A percentile compares a stretch with the other conserved stretches of the same genome.
Evolutionary conservation across 306 rosid species (phyloP).

Genomic region (Rosa chinensis): DNA sequence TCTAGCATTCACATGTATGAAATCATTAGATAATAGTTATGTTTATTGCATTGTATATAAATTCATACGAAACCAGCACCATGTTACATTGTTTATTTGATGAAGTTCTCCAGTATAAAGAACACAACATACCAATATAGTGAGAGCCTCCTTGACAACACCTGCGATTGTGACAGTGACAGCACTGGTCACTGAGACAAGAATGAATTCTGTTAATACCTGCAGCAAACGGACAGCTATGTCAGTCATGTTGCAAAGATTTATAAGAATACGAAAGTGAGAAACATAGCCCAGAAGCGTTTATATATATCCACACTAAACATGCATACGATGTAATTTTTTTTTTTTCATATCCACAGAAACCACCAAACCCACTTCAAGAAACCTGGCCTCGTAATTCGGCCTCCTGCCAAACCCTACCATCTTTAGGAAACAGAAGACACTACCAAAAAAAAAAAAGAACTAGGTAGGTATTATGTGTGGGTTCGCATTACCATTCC

Average conservation of each 20-base stretch:
- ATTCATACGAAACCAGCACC: not conserved
- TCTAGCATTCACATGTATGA: not conserved
- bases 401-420: not conserved
- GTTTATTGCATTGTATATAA: not conserved
- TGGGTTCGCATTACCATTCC: not conserved
- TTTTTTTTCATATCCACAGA: too few relatives aligned
- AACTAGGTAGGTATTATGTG: not conserved
- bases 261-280: not conserved
- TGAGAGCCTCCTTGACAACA: slow-evolving; percentile 96
- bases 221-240: slow-evolving; percentile 40
- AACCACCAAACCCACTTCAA: not conserved
- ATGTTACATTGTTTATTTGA: slow-evolving; percentile 11
- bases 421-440: not conserved
- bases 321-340: not conserved
- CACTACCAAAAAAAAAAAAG: not conserved
- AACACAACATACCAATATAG: slow-evolving; percentile 73
- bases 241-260: not conserved
- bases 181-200: slow-evolving; percentile 95
- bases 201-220: slow-evolving; percentile 88
- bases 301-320: not conserved
- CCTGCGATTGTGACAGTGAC: slow-evolving; percentile 97
- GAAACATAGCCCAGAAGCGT: not conserved
- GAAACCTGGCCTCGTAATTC: not conserved
- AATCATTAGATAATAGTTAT: not conserved
- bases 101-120: slow-evolving; percentile 6